phyloP scores from a whole-genome alignment of 495 filamentous ascomycete species.

The Neurospora terricola region DNA sequence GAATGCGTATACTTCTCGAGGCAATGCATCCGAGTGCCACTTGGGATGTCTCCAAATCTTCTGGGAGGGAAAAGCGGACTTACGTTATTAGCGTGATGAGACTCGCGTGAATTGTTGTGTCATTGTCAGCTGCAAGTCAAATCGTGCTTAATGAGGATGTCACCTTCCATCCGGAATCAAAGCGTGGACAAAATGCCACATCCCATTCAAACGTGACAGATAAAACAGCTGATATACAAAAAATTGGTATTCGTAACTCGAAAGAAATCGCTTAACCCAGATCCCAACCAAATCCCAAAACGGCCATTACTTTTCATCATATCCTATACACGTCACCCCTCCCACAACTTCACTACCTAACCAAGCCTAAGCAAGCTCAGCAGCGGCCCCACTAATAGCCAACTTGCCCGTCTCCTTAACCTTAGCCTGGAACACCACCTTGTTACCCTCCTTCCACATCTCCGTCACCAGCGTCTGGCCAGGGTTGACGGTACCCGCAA shows the following conservation, averaged over 20 bases:
- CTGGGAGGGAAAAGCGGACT: not conserved
- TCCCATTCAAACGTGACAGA: not conserved
- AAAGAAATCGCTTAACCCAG: not conserved
- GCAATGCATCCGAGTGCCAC: not conserved
- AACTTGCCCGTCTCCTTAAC: constrained; percentile 96
- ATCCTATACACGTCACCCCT: not conserved
- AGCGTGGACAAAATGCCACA: not conserved
- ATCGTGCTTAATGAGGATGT: too few species aligned
- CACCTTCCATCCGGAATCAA: too few species aligned
- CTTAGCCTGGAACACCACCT: constrained; percentile 83
- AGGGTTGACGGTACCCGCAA: constrained; percentile 84
- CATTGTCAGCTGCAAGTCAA: too few species aligned
- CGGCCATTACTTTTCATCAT: not conserved
- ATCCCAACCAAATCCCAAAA: not conserved
- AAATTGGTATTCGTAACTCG: not conserved
- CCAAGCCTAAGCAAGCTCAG: constrained; percentile 63
- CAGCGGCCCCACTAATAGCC: constrained; percentile 79
- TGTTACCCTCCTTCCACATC: constrained; percentile 95
- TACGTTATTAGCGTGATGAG: not conserved
- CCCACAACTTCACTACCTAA: not conserved
- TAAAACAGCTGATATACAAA: not conserved
- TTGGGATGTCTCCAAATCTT: not conserved
- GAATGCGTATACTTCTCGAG: not conserved
- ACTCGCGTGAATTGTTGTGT: not conserved
- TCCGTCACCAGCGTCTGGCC: constrained; percentile 92